Evolutionary conservation across 192 early-diverging fungal genomes (phyloP).

Genomic region (Linnemannia elongata): DNA sequence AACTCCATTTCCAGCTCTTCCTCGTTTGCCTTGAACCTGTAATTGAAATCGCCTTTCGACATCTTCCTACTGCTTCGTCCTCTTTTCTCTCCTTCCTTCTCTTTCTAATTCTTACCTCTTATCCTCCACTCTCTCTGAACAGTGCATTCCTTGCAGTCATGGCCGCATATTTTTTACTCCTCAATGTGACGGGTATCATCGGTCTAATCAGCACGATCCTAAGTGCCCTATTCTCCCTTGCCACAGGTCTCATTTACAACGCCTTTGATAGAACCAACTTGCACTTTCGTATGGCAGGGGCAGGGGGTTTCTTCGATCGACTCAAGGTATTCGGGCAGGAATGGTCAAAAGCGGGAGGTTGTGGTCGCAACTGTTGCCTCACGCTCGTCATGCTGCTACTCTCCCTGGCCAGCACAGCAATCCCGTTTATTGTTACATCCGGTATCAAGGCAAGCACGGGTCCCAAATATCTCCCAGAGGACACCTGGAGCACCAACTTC

Average conservation of each 20-base stretch:
- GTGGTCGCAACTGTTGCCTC: not conserved
- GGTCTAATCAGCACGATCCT: slow-evolving; percentile 13
- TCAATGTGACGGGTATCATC: slow-evolving; percentile 10
- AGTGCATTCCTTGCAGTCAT: not conserved
- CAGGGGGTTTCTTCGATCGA: not conserved
- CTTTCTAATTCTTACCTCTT: not conserved
- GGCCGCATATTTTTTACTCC: not conserved
- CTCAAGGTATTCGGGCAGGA: not conserved
- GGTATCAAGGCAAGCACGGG: slow-evolving; percentile 16
- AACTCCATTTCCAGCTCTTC: too few species aligned
- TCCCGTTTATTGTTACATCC: slow-evolving; percentile 16
- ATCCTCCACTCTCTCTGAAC: not conserved
- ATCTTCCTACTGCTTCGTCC: too few species aligned
- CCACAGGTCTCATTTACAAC: slow-evolving; percentile 3
- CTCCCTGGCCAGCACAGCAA: not conserved
- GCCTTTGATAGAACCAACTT: not conserved
- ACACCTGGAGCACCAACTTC: not conserved
- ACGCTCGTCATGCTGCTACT: not conserved
- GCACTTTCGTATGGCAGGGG: slow-evolving; percentile 7
- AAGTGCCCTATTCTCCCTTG: not conserved
- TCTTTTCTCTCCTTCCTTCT: not conserved
- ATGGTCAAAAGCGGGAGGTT: too few species aligned
- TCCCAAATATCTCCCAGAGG: not conserved
- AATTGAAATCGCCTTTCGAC: too few species aligned
- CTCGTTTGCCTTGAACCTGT: too few species aligned